Evolutionary conservation across 148 eudicot genomes (phyloP), one percentile per base, ranked within the genome.

Genomic region (Cornus suecica): DNA sequence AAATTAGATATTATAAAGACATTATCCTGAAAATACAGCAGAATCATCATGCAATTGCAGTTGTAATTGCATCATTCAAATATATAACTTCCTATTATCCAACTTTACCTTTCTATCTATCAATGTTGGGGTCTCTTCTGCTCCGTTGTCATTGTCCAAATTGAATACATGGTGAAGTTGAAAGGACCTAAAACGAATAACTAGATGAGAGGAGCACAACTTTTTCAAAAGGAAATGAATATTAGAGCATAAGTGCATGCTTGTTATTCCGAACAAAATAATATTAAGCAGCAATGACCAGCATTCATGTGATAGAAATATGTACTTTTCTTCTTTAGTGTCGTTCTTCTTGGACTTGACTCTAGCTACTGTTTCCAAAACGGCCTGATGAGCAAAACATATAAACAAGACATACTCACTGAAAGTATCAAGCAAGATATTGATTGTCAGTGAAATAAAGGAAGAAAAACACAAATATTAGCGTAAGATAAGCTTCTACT

Each of bases 281-380:
- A 62, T 11, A 52, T 18, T 20, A 73, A 73, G 25, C 72, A 73
- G 15, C 2, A 61, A 61, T 6, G 32, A 5, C 16, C 0, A 65
- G 32, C 65, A 23, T 32, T 72, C 42, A 65, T 30, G 70, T 18
- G n/a, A 69, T 60, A 61, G 37, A 64, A 67, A 30, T 34, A 81
- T 87, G 72, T 93, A 91, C 96, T 93, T 93, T 62, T 93, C 98
- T 76, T 93, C 96, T 64, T 93, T 93, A n/a, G 92, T 93, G 29
- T 91, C 98, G 82, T 93, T 93, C 84, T 91, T 93, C 92, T 93
- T 93, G 34, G 91, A 68, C 91, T 84, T 91, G 80, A 93, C 96
- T 88, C 98, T 93, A 69, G 98, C 98, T 78, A 93, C 98, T 6
- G 98, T 93, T 85, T 91, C 98, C 91, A 93, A 74, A 69, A 88